Conservation (phyloP, 2,329 filamentous ascomycete genomes). For the Chalara sp. region DNA sequence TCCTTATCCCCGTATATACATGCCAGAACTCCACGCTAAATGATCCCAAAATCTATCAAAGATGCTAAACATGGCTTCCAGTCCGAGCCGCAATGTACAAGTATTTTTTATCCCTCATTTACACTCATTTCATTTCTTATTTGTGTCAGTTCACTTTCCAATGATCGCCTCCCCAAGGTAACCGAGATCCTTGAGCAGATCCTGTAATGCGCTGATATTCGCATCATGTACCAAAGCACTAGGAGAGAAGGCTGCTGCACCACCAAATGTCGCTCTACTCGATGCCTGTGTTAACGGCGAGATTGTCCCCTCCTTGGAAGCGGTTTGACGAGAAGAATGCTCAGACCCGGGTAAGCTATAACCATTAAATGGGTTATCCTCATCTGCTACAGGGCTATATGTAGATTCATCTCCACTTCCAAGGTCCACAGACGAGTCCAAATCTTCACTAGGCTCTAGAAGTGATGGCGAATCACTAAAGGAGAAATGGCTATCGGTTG, state of each 20-base stretch:
- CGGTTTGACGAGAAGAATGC: conserved; percentile 13
- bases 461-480: conserved; percentile 16
- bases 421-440: conserved; percentile 14
- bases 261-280: conserved; percentile 8
- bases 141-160: conserved; percentile 4
- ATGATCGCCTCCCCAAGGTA: conserved; percentile 40
- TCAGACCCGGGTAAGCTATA: conserved; percentile 19
- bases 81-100: no score
- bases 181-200: conserved; percentile 42
- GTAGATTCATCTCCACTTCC: conserved; percentile 21
- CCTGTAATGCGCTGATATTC: conserved; percentile 32
- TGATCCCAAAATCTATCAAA: no score
- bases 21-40: no score
- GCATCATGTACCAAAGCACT: background rate
- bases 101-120: no score
- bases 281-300: conserved; percentile 4
- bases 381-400: conserved; percentile 13
- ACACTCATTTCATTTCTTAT: no score
- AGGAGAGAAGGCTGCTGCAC: background rate
- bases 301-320: conserved; percentile 7
- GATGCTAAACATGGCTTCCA: no score
- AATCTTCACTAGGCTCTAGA: conserved; percentile 16
- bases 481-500: conserved; percentile 19
- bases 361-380: conserved; percentile 11
- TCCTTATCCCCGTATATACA: no score